Evolutionary conservation across 1,139 yeast genomes (phyloP).

Genomic region (Wickerhamiella pararugosa): DNA sequence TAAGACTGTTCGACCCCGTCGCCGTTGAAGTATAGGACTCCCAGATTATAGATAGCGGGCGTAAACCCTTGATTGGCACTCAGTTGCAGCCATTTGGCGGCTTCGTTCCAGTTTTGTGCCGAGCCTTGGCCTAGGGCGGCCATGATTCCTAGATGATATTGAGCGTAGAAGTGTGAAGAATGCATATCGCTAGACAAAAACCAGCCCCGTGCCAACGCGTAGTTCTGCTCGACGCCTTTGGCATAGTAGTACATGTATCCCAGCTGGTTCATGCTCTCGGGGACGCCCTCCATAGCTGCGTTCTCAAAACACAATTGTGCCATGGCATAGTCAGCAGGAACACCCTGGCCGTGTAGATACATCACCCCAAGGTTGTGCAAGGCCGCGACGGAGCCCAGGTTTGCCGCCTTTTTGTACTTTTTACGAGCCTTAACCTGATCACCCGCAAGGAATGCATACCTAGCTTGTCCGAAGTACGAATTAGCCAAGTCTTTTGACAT

Average conservation of each 20-base stretch:
- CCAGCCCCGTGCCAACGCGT: slow-evolving; percentile 11
- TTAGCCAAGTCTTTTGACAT: background rate
- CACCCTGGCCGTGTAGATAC: slow-evolving; percentile 16
- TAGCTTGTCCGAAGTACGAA: slow-evolving; percentile 1
- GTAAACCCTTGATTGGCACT: slow-evolving; percentile 10
- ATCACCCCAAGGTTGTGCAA: slow-evolving; percentile 15
- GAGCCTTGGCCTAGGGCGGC: slow-evolving; percentile 11
- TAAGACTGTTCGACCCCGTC: slow-evolving; percentile 7
- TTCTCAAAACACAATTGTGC: slow-evolving; percentile 10
- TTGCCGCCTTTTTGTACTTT: slow-evolving; percentile 5
- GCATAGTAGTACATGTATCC: slow-evolving; percentile 16
- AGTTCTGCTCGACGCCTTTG: slow-evolving; percentile 10
- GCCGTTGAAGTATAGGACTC: slow-evolving; percentile 10
- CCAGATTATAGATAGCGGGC: slow-evolving; percentile 14
- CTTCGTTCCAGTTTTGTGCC: slow-evolving; percentile 3
- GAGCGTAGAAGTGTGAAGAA: slow-evolving; percentile 10
- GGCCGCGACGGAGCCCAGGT: slow-evolving; percentile 7
- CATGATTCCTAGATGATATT: slow-evolving; percentile 12
- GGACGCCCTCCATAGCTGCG: slow-evolving; percentile 10
- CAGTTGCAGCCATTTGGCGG: slow-evolving; percentile 10
- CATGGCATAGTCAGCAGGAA: slow-evolving; percentile 2
- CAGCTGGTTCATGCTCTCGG: slow-evolving; percentile 14
- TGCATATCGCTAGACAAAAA: slow-evolving; percentile 9
- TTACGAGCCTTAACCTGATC: slow-evolving; percentile 1
- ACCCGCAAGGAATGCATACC: slow-evolving; percentile 4